Evolutionary conservation across 768 basidiomycete species (phyloP).

Genomic region (Termitomyces sp.): DNA sequence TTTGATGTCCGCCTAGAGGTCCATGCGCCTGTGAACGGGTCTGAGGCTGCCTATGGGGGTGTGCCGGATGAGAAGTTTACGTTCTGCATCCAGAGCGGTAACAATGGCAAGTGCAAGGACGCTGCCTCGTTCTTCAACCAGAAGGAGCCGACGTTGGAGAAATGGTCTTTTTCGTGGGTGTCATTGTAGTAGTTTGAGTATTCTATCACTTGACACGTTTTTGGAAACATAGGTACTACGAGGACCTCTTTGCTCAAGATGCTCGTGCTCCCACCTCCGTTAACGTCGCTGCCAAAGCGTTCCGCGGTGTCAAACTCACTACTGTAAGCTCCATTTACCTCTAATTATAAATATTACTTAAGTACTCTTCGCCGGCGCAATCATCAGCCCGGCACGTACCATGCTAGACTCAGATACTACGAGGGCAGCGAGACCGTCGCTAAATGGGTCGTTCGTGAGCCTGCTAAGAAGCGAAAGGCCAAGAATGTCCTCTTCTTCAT

Average conservation of each 20-base stretch:
- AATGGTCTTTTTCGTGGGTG: conserved; percentile 38
- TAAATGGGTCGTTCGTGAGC: conserved; percentile 35
- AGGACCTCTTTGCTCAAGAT: conserved; percentile 41
- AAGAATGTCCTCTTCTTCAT: conserved; percentile 46
- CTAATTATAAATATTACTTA: neutral
- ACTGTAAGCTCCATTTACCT: conserved; percentile 16
- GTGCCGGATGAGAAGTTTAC: conserved; percentile 36
- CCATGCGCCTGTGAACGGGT: conserved; percentile 39
- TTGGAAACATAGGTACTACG: conserved; percentile 30
- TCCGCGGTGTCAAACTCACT: conserved; percentile 32
- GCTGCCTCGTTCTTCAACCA: conserved; percentile 34
- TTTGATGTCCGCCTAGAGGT: conserved; percentile 42
- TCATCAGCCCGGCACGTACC: conserved; percentile 34
- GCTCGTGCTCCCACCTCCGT: conserved; percentile 28
- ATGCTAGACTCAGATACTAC: conserved; percentile 35
- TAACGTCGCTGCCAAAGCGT: conserved; percentile 41
- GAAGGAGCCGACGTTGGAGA: conserved; percentile 29
- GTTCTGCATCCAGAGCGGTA: conserved; percentile 32
- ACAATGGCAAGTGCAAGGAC: conserved; percentile 27
- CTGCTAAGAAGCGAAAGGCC: conserved; percentile 30
- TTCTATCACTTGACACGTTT: neutral
- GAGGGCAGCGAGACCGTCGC: conserved; percentile 31
- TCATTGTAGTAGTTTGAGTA: neutral
- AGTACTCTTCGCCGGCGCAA: neutral
- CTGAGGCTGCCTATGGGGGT: conserved; percentile 28